Base-by-base conservation (phyloP, 768 basidiomycete species). In the Macrolepiota albuminosa region DNA sequence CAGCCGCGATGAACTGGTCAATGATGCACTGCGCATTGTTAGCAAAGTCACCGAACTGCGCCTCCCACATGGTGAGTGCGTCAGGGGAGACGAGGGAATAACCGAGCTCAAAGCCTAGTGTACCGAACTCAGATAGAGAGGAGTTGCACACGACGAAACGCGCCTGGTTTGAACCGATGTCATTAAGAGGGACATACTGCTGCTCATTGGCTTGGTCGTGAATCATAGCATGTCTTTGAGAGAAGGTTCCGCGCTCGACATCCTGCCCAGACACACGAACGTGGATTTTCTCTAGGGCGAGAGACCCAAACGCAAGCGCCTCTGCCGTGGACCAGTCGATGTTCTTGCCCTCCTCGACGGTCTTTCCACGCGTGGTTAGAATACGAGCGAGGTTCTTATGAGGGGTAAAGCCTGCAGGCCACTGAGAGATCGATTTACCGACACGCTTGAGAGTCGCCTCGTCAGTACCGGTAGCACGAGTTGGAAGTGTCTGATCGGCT, bases 251-350 rank as follows among this genome's bases (percentile, higher is more conserved):
- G 70, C 96, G 90, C 75, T 99, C 96, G 56, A 98, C 96, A 71
- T 99, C 96, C 75, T 99, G 97, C 34, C 96, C 96, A 0, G 95
- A 97, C 1, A 99, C 80, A 63, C 96, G 91, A 51, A 99, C 91
- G 71, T 98, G 95, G 54, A 88, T 89, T 67, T 91, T 91, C 74
- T 98, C 95, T 45, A 97, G 81, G 10, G 91, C 92, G 43, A 99
- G 87, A 6, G 94, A 82, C 60, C 96, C 97, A 68, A 98, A 92
- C 0, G 97, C 97, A 56, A 99, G 86, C 0, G 97, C 94, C 76
- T 99, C 97, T 46, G 97, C 96, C 24, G 96, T 99, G 2, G 96
- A 90, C 94, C 95, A 98, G 74, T 99, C 97, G 66, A 98, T 96
- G 75, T 90, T 89, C 58, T 71, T 79, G 53, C 95, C 97, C 61